These are phyloP conservation scores for Scutellaria galericulata DNA, from an alignment of 257 asterid genomes.

Conservation along the genomic window DNA sequence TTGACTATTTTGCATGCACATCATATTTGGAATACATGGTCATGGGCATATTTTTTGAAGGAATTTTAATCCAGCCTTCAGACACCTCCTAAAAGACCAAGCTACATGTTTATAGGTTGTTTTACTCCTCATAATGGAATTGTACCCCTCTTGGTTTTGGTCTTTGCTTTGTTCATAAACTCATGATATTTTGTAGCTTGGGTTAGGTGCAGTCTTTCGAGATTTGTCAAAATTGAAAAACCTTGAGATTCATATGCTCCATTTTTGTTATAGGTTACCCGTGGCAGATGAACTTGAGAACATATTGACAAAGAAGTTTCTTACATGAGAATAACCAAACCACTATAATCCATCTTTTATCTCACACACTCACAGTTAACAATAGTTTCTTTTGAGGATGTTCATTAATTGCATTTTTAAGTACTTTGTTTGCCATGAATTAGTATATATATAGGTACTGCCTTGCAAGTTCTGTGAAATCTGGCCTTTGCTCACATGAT, in stretches of 20 bases:
- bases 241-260: constrained; percentile 11
- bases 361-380: not conserved
- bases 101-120: too few relatives aligned
- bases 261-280: constrained; percentile 74
- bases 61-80: too few relatives aligned
- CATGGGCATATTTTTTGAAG: too few relatives aligned
- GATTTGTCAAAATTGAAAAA: constrained; percentile 26
- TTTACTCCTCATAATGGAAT: too few relatives aligned
- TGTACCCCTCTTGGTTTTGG: too few relatives aligned
- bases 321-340: constrained; percentile 33
- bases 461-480: not conserved
- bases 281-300: constrained; percentile 96
- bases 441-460: not conserved
- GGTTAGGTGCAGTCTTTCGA: not conserved
- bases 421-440: not conserved
- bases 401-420: not conserved
- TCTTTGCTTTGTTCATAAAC: too few relatives aligned
- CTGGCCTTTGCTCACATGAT: not conserved
- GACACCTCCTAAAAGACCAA: too few relatives aligned
- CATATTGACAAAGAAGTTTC: constrained; percentile 91
- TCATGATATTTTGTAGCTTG: too few relatives aligned
- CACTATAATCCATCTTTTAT: not conserved
- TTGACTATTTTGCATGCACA: not conserved
- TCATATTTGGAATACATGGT: too few relatives aligned
- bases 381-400: constrained; percentile 15